A percentile compares a stretch with the other conserved stretches of the same genome.
phyloP scores from a whole-genome alignment of 495 filamentous ascomycete genomes.

The Hypomontagnella monticulosa region DNA sequence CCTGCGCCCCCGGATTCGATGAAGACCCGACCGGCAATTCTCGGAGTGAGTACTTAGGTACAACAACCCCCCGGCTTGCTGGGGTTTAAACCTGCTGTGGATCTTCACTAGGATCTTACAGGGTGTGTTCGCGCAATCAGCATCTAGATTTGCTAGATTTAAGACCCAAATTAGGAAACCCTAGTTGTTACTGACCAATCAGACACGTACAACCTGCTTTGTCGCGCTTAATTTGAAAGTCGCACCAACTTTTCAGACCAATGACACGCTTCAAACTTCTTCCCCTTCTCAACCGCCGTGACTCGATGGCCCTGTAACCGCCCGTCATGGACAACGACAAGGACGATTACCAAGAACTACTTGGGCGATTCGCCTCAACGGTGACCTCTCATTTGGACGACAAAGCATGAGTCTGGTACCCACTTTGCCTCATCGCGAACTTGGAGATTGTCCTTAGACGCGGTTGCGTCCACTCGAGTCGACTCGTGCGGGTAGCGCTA shows the following conservation, averaged over 20 bases:
- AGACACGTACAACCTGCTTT: slow-evolving; percentile 21
- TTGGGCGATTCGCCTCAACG: slow-evolving; percentile 43
- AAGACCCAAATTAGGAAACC: slow-evolving; percentile 36
- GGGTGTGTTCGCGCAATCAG: slow-evolving; percentile 27
- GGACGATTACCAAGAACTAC: slow-evolving; percentile 8
- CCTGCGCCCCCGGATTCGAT: slow-evolving; percentile 22
- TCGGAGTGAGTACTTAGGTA: slow-evolving; percentile 18
- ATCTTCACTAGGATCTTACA: slow-evolving; percentile 24
- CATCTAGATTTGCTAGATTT: slow-evolving; percentile 27
- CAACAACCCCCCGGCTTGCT: slow-evolving; percentile 4
- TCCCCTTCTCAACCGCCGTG: slow-evolving; percentile 38
- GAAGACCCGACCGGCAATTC: slow-evolving; percentile 24
- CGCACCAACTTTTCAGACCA: slow-evolving; percentile 25
- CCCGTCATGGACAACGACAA: slow-evolving; percentile 14
- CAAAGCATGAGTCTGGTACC: slow-evolving; percentile 19
- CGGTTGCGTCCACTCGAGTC: slow-evolving; percentile 19
- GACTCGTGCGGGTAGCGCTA: slow-evolving; percentile 1
- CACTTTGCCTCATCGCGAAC: slow-evolving; percentile 36
- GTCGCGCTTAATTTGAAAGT: slow-evolving; percentile 44
- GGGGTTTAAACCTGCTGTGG: slow-evolving; percentile 17
- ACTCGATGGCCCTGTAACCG: slow-evolving; percentile 38
- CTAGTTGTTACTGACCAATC: slow-evolving; percentile 29
- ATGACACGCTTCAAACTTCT: slow-evolving; percentile 16
- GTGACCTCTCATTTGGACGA: slow-evolving; percentile 43
- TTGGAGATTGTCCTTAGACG: not conserved